Evolutionary conservation across 73 alveolate genomes (phyloP), one percentile per base, ranked within the genome.

Genomic region (Uronychia binucleata): DNA sequence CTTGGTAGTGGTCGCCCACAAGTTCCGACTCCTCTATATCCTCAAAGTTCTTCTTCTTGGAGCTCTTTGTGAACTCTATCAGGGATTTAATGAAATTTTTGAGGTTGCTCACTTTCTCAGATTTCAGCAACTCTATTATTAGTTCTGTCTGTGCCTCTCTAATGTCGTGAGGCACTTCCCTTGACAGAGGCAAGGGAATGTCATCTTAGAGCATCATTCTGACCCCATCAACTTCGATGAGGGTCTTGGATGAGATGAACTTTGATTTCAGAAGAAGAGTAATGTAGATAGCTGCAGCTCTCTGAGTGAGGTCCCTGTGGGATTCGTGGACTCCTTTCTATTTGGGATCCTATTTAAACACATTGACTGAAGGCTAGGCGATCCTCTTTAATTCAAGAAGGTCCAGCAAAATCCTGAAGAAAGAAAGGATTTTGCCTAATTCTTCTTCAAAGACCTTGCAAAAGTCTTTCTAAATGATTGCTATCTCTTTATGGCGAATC

Each of bases 1-100:
- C n/a, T 33, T 84, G 34, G 11, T 26, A 67, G 1, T 27, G 26
- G 31, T 59, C 82, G 30, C 30, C 82, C 0, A 82, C 32, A 26
- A 82, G 27, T 29, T 82, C 89, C 19, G 67, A 5, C 19, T 46
- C 67, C 5, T 46, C 67, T 5, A 46, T 46, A 46, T 46, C 67
- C 19, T 46, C 67, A 46, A 46, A 46, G 67, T 46, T 46, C 67
- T 11, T 46, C 19, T 19, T 5, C 67, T 46, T 46, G 19, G 67
- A 46, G 5, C 67, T 46, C 67, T 46, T 46, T 5, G 19, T 46
- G 5, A 11, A 5, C 19, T 46, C 67, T 11, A 46, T 19, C 67
- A 19, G 5, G 19, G n/a, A 11, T 46, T 46, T 46, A 11, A 19
- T 11, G 67, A 46, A 46, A 19, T 46, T 46, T 5, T 11, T 5